Evolutionary conservation across 352 stramenopile genomes (phyloP).

Genomic region (Globisporangium orthogonon): DNA sequence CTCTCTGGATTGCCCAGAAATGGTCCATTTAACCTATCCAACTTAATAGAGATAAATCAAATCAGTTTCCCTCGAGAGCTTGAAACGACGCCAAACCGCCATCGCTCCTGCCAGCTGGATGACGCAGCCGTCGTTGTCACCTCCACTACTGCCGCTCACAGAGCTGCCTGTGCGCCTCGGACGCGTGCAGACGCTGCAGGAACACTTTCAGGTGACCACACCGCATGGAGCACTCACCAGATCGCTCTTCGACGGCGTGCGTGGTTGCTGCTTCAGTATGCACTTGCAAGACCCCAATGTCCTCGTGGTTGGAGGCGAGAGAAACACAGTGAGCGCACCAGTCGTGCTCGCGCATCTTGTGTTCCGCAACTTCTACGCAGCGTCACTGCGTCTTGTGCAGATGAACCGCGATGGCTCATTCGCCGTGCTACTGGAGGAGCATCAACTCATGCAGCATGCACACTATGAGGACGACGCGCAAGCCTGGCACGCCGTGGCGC

Average conservation of each 20-base stretch:
- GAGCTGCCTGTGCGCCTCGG: slow-evolving; percentile 16
- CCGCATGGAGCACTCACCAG: slow-evolving; percentile 11
- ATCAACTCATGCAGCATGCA: slow-evolving; percentile 47
- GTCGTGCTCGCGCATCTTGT: slow-evolving; percentile 23
- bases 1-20: neutral
- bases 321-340: neutral
- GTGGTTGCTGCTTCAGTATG: slow-evolving; percentile 34
- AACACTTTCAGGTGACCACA: slow-evolving; percentile 14
- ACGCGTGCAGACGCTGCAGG: slow-evolving; percentile 11
- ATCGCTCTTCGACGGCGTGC: slow-evolving; percentile 18
- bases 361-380: slow-evolving; percentile 71
- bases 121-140: neutral
- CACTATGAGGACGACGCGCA: slow-evolving; percentile 68
- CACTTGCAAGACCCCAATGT: slow-evolving; percentile 15
- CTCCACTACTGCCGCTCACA: slow-evolving; percentile 2
- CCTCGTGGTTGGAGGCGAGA: neutral
- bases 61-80: neutral
- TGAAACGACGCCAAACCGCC: neutral
- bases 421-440: slow-evolving; percentile 28
- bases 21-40: neutral
- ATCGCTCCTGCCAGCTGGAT: neutral
- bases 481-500: slow-evolving; percentile 53
- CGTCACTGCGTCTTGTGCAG: slow-evolving; percentile 45
- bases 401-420: slow-evolving; percentile 34
- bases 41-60: neutral